Conservation (phyloP, 2,329 filamentous ascomycete genomes). For the Botryotinia convoluta region DNA sequence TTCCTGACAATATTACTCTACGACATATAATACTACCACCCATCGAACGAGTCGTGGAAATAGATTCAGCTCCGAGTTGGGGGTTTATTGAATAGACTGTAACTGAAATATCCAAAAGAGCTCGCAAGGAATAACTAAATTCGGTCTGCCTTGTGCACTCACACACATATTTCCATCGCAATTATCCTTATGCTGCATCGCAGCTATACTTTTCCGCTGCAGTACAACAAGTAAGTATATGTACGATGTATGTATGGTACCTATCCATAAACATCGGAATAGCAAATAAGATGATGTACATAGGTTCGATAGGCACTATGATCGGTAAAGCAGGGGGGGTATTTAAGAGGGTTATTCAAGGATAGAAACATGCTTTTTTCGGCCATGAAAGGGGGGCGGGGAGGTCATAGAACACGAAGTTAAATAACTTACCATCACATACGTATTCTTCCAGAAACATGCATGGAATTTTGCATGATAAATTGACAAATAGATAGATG, state of each 20-base stretch:
- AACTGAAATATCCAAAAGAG: not conserved
- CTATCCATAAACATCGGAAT: not conserved
- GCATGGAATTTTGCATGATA: conserved; percentile 15
- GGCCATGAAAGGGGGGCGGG: conserved; percentile 7
- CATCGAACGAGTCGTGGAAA: conserved; percentile 13
- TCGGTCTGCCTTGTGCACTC: not conserved
- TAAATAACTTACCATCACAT: conserved; percentile 13
- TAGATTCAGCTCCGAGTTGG: conserved; percentile 17
- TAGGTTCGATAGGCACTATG: not conserved
- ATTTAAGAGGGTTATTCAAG: conserved; percentile 4
- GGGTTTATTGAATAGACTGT: not conserved
- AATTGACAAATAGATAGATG: conserved; percentile 11
- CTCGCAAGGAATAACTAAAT: conserved; percentile 12
- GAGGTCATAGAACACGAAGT: conserved; percentile 19
- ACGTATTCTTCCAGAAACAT: conserved; percentile 20
- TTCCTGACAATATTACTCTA: not conserved
- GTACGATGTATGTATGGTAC: not conserved
- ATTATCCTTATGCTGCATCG: conserved; percentile 6
- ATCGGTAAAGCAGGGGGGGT: conserved; percentile 11
- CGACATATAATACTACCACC: conserved; percentile 1
- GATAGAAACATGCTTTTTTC: conserved; percentile 6
- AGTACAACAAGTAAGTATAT: conserved; percentile 15
- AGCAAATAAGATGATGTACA: conserved; percentile 13
- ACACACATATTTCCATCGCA: not conserved
- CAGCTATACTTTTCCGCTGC: conserved; percentile 12